phyloP scores from a whole-genome alignment of 164 flowering plant genomes.

The Aristolochia fimbriata region DNA sequence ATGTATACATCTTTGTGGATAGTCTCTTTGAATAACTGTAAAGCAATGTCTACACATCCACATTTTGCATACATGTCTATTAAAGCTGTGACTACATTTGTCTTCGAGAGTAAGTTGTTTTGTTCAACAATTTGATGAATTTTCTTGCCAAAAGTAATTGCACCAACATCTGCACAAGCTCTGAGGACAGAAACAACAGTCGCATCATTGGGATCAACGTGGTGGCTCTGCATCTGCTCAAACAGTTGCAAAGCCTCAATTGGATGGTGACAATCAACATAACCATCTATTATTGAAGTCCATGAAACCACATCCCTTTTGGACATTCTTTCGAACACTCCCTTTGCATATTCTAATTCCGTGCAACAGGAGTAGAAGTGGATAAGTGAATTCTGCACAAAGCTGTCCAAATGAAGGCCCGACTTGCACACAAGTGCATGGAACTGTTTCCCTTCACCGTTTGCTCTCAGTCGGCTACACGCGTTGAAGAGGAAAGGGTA shows the following conservation, averaged over 20 bases:
- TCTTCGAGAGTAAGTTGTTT: slow-evolving; percentile 9
- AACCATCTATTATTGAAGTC: slow-evolving; percentile 38
- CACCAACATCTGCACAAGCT: slow-evolving; percentile 39
- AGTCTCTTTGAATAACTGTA: slow-evolving; percentile 19
- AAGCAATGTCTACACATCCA: slow-evolving; percentile 32
- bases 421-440: slow-evolving; percentile 25
- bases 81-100: slow-evolving; percentile 30
- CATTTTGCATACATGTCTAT: slow-evolving; percentile 47
- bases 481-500: slow-evolving; percentile 40
- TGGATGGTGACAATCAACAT: slow-evolving; percentile 17
- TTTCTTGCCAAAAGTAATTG: slow-evolving; percentile 25
- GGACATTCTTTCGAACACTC: slow-evolving; percentile 30
- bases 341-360: slow-evolving; percentile 15
- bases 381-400: slow-evolving; percentile 31
- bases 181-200: slow-evolving; percentile 31
- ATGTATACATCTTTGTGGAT: slow-evolving; percentile 20
- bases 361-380: slow-evolving; percentile 31
- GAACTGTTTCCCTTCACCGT: slow-evolving; percentile 23
- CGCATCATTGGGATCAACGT: slow-evolving; percentile 32
- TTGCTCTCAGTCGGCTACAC: slow-evolving; percentile 17
- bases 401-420: slow-evolving; percentile 21
- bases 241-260: slow-evolving; percentile 29
- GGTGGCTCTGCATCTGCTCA: slow-evolving; percentile 21
- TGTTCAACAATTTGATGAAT: slow-evolving; percentile 20
- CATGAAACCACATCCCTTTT: slow-evolving; percentile 39